phyloP scores from a whole-genome alignment of 805 yeast genomes.

The Starmerella vaccinii region DNA sequence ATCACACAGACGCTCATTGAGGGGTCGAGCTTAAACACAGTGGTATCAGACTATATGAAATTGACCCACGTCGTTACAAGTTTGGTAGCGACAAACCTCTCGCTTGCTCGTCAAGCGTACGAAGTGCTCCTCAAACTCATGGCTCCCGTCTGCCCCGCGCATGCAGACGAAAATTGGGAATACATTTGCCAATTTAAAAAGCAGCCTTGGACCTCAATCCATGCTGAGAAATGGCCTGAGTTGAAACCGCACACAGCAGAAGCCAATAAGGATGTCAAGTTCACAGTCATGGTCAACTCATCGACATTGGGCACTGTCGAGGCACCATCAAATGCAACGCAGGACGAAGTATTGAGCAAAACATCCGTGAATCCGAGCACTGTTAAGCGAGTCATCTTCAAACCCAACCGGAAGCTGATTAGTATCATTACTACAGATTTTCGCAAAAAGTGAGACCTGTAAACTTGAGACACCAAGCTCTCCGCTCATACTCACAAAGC shows the following conservation, averaged over 20 bases:
- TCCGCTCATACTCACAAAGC: neutral
- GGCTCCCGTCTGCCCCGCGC: constrained; percentile 74
- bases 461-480: neutral
- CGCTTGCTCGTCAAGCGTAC: constrained; percentile 28
- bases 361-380: neutral
- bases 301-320: constrained; percentile 31
- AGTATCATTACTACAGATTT: constrained; percentile 11
- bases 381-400: constrained; percentile 16
- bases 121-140: constrained; percentile 49
- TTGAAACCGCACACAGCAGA: constrained; percentile 31
- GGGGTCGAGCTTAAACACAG: constrained; percentile 64
- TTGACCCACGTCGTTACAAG: constrained; percentile 42
- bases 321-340: constrained; percentile 4
- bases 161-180: constrained; percentile 77
- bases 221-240: constrained; percentile 57
- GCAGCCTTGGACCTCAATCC: constrained; percentile 40
- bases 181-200: constrained; percentile 29
- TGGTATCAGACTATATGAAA: constrained; percentile 85
- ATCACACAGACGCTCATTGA: constrained; percentile 52
- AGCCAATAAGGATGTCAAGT: constrained; percentile 34
- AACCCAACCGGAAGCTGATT: constrained; percentile 17
- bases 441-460: neutral
- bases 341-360: constrained; percentile 14
- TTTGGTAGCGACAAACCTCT: constrained; percentile 29
- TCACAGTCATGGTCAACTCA: constrained; percentile 65